Evolutionary conservation across 2,329 filamentous ascomycete species (phyloP).

Genomic region (Alternaria sp.): DNA sequence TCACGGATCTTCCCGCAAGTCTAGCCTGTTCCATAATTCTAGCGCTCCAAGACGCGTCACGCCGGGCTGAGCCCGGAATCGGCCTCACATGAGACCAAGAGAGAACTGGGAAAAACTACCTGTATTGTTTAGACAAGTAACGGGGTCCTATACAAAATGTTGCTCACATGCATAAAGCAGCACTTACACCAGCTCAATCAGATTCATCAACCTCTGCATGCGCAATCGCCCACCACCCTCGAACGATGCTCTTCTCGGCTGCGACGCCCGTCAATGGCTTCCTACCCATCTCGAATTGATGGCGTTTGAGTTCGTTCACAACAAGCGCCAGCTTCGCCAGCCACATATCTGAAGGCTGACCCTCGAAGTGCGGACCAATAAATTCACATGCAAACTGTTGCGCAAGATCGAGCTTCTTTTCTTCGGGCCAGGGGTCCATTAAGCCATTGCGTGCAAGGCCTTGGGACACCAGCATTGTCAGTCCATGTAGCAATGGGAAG

Average conservation of each 20-base stretch:
- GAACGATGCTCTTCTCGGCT: conserved; percentile 5
- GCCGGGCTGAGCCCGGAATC: background rate
- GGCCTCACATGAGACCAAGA: background rate
- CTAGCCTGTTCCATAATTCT: background rate
- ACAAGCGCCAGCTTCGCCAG: conserved; percentile 1
- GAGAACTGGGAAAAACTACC: background rate
- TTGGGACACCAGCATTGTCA: conserved; percentile 4
- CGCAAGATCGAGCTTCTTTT: background rate
- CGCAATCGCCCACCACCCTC: conserved; percentile 3
- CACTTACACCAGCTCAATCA: background rate
- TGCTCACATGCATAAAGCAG: background rate
- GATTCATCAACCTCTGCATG: background rate
- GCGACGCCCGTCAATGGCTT: background rate
- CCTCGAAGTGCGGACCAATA: background rate
- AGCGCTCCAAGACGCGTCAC: background rate
- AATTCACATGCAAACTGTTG: background rate
- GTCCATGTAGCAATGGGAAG: background rate
- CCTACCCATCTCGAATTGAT: conserved; percentile 8
- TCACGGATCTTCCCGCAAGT: background rate
- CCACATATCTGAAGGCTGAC: background rate
- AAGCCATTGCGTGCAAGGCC: background rate
- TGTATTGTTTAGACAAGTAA: background rate
- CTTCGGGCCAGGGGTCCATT: background rate
- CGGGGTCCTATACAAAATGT: background rate
- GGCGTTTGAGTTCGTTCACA: background rate